A percentile compares a stretch with the other conserved stretches of the same genome.
These are phyloP conservation scores for Lepidium aucheri DNA, from an alignment of 345 rosid genomes.

Conservation along the genomic window DNA sequence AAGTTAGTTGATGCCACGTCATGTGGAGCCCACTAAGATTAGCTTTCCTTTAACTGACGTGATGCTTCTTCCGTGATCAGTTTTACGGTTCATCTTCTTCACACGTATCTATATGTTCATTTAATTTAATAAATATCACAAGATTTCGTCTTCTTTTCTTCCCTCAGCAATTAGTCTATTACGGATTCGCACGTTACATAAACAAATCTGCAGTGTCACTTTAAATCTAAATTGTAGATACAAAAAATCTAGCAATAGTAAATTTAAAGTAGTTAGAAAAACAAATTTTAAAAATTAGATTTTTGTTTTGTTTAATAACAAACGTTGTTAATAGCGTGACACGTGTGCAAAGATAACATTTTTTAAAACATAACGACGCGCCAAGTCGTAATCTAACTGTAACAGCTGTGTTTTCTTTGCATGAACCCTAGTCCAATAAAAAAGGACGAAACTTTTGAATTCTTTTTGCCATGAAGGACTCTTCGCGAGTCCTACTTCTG, in stretches of 20 bases:
- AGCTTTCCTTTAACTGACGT: too few relatives aligned
- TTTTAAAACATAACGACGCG: background rate
- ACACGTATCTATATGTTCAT: background rate
- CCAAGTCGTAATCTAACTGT: slow-evolving; percentile 8
- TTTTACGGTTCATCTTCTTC: background rate
- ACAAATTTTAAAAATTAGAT: background rate
- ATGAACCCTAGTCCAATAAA: background rate
- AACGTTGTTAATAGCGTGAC: background rate
- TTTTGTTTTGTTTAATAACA: too few relatives aligned
- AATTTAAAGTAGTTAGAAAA: background rate
- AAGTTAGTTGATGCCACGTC: background rate
- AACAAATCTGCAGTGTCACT: too few relatives aligned
- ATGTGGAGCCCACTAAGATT: background rate
- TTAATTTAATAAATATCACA: too few relatives aligned
- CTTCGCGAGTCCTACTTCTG: slow-evolving; percentile 6
- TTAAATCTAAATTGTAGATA: too few relatives aligned
- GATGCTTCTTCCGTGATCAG: too few relatives aligned
- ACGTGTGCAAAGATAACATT: background rate
- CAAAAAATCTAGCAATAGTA: background rate
- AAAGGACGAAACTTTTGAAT: background rate
- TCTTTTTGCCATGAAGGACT: slow-evolving; percentile 24
- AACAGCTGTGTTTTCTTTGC: slow-evolving; percentile 8
- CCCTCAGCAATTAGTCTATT: too few relatives aligned
- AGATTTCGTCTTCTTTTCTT: too few relatives aligned
- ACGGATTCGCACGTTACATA: too few relatives aligned